Conservation (phyloP, 169 alveolate species). For the Plasmodium gaboni region DNA sequence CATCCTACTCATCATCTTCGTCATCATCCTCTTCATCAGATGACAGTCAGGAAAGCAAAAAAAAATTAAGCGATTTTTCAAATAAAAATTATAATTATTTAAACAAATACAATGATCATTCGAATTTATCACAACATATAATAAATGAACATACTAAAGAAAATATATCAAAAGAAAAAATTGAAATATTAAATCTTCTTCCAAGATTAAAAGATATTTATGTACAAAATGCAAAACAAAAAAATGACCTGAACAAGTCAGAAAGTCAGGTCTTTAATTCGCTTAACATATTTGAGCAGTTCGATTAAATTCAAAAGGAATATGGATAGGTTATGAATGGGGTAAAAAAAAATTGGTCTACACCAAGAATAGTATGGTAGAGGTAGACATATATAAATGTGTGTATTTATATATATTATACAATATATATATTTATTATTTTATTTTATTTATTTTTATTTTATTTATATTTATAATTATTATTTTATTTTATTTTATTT, state of each 20-base stretch:
- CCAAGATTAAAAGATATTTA: slow-evolving; percentile 59
- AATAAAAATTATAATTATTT: too few relatives aligned
- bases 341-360: too few relatives aligned
- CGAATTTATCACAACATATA: too few relatives aligned
- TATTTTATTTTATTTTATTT: too few relatives aligned
- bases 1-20: slow-evolving; percentile 18
- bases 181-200: slow-evolving; percentile 28
- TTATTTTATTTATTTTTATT: too few relatives aligned
- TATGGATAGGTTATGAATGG: too few relatives aligned
- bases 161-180: slow-evolving; percentile 44
- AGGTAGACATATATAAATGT: too few relatives aligned
- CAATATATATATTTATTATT: too few relatives aligned
- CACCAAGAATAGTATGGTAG: too few relatives aligned
- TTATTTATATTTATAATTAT: too few relatives aligned
- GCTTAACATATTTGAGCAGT: slow-evolving; percentile 24
- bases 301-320: not conserved
- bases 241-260: not conserved
- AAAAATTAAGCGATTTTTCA: not conserved
- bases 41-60: not conserved
- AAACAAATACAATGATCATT: too few relatives aligned
- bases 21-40: slow-evolving; percentile 27
- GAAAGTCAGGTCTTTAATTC: slow-evolving; percentile 14
- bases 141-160: slow-evolving; percentile 12
- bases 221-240: slow-evolving; percentile 8
- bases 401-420: too few relatives aligned